Evolutionary conservation across 2,329 filamentous ascomycete species (phyloP).

Genomic region (Drechslerella dactyloides): DNA sequence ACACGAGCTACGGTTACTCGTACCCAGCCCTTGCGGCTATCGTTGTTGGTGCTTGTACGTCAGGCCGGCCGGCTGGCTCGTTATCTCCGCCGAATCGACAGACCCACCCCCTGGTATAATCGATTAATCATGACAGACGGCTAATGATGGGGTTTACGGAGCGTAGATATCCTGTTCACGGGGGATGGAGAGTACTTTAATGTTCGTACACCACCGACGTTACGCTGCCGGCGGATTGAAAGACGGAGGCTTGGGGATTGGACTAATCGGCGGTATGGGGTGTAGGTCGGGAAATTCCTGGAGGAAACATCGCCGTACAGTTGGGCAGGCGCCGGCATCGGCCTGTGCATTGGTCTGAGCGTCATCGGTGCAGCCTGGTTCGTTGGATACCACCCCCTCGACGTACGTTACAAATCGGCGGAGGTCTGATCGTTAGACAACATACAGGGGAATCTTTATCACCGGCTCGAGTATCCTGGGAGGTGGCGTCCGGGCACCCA

Average conservation of each 20-base stretch:
- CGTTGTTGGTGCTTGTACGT: slow-evolving; percentile 80
- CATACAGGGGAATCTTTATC: slow-evolving; percentile 91
- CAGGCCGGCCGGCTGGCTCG: slow-evolving; percentile 22
- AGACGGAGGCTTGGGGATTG: background rate
- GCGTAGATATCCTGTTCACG: slow-evolving; percentile 94
- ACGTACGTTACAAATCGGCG: too few relatives aligned
- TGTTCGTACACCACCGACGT: slow-evolving; percentile 65
- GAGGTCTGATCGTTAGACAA: slow-evolving; percentile 6
- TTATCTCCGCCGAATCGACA: background rate
- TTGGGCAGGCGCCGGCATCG: slow-evolving; percentile 90
- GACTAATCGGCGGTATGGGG: slow-evolving; percentile 46
- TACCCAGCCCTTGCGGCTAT: slow-evolving; percentile 68
- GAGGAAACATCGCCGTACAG: slow-evolving; percentile 92
- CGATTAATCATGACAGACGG: slow-evolving; percentile 52
- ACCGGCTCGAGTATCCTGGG: slow-evolving; percentile 97
- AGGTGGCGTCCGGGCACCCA: slow-evolving; percentile 92
- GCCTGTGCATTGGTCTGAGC: slow-evolving; percentile 91
- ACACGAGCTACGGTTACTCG: slow-evolving; percentile 73
- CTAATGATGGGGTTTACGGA: slow-evolving; percentile 48
- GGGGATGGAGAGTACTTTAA: slow-evolving; percentile 96
- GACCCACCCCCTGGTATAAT: slow-evolving; percentile 1
- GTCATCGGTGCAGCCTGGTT: slow-evolving; percentile 98
- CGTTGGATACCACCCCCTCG: slow-evolving; percentile 53
- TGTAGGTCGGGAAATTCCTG: slow-evolving; percentile 83
- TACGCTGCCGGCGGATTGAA: slow-evolving; percentile 19